Conservation (phyloP, 225 moss, liverwort and hornwort genomes). For the Straminergon stramineum region DNA sequence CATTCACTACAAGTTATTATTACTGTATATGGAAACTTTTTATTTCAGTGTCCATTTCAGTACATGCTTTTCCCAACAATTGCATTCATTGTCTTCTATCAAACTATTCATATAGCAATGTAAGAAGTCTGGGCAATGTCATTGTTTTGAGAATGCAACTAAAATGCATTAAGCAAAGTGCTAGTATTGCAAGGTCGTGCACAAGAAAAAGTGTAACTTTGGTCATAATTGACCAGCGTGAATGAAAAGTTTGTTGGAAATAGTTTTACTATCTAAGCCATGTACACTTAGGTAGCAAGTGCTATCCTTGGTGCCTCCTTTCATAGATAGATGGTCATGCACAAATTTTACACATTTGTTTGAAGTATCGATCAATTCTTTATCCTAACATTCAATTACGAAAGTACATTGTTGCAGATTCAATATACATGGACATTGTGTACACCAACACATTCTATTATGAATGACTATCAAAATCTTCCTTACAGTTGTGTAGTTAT, state of each 20-base stretch:
- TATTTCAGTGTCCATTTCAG: not conserved
- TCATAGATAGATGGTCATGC: too few species aligned
- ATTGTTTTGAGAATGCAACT: not conserved
- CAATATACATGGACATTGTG: fast-evolving
- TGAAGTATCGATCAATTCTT: not conserved
- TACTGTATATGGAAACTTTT: too few species aligned
- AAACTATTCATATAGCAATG: not conserved
- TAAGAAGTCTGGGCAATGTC: not conserved
- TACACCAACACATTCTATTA: not conserved
- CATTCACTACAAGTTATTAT: not conserved
- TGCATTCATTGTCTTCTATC: not conserved
- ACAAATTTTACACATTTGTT: not conserved
- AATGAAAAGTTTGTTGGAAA: too few species aligned
- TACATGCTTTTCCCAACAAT: not conserved
- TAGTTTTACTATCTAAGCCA: too few species aligned
- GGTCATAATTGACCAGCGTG: too few species aligned
- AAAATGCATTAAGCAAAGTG: not conserved
- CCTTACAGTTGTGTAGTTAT: not conserved
- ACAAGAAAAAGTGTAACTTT: too few species aligned
- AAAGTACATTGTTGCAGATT: not conserved
- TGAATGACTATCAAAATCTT: not conserved
- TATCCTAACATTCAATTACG: not conserved
- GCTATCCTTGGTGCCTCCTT: too few species aligned
- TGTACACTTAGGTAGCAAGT: too few species aligned
- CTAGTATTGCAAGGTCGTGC: not conserved